phyloP scores from a whole-genome alignment of 345 rosid genomes.

The Euphorbia pulcherrima region DNA sequence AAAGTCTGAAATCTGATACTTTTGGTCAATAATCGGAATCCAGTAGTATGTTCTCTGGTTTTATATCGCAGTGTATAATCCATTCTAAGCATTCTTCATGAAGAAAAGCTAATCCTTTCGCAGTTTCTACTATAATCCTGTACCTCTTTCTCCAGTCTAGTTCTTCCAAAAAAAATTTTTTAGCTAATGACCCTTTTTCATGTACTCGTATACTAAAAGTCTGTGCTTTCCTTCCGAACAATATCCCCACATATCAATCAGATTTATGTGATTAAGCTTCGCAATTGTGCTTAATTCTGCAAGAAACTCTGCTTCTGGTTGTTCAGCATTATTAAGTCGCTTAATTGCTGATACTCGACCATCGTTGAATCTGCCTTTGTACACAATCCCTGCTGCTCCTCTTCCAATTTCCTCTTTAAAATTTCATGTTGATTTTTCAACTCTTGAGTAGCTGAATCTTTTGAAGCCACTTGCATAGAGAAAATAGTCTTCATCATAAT shows the following conservation, averaged over 20 bases:
- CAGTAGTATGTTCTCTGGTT: slow-evolving; percentile 5
- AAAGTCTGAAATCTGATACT: not conserved
- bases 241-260: slow-evolving; percentile 5
- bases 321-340: not conserved
- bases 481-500: slow-evolving; percentile 1
- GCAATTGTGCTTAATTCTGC: slow-evolving; percentile 9
- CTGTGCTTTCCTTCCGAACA: slow-evolving; percentile 1
- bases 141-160: slow-evolving; percentile 3
- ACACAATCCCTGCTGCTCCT: slow-evolving; percentile 24
- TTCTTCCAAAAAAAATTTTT: not conserved
- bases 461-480: slow-evolving; percentile 23
- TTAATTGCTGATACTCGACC: slow-evolving; percentile 5
- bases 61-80: slow-evolving; percentile 1
- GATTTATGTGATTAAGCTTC: slow-evolving; percentile 9
- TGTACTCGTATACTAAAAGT: slow-evolving; percentile 4
- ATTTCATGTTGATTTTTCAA: slow-evolving; percentile 21
- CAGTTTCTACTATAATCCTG: not conserved
- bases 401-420: slow-evolving; percentile 31
- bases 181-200: not conserved
- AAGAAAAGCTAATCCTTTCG: slow-evolving; percentile 4
- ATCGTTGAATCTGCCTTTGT: slow-evolving; percentile 23
- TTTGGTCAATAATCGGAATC: not conserved
- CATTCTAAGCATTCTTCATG: slow-evolving; percentile 9
- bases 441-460: slow-evolving; percentile 24
- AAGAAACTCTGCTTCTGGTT: slow-evolving; percentile 4